Evolutionary conservation across 1,284 basidiomycete genomes (phyloP), one percentile per base, ranked within the genome.

Genomic region (Coniophora puteana): DNA sequence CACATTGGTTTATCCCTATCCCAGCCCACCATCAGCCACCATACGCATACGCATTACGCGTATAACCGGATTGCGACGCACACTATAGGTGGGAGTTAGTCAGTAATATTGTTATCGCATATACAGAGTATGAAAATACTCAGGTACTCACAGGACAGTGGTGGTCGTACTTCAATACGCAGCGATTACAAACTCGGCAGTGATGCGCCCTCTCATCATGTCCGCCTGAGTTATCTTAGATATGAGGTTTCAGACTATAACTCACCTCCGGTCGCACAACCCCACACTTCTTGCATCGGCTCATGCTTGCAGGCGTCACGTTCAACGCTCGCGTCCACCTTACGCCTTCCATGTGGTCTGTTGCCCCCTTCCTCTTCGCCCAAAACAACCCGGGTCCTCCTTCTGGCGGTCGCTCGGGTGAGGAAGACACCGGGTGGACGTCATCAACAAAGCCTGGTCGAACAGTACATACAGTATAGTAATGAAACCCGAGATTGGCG

Each of bases 1-100:
- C 91, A 55, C 94, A 98, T 74, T 92, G 89, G 60, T 98, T 98
- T 51, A 99, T 84, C 95, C 95, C 93, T 87, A 62, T 38, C 5
- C 31, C 10, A 33, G 21, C 16, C 18, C n/a, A 5, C 6, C 14
- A 22, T 50, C 8, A 44, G 27, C 10, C 35, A 40, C n/a, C 20
- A 23, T 22, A 11, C 12, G 38, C 14, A 40, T n/a, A 5, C 21
- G 38, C 11, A 23, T n/a, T 11, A 39, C 5, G 11, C 11, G 5
- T n/a, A 11, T 6, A 40, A 38, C 37, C 14, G 41, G 23, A 23
- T 22, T 21, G 8, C 13, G 10, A 20, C 42, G 36, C 14, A 43
- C 40, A 43, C 41, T 43, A 29, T 25, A 25, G 14, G 20, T 22
- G 11, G n/a, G n/a, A n/a, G n/a, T 21, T 21, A 38, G 38, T 37